These are phyloP conservation scores for Penicillium sp. DNA, from an alignment of 2,329 filamentous ascomycete species.

Conservation along the genomic window DNA sequence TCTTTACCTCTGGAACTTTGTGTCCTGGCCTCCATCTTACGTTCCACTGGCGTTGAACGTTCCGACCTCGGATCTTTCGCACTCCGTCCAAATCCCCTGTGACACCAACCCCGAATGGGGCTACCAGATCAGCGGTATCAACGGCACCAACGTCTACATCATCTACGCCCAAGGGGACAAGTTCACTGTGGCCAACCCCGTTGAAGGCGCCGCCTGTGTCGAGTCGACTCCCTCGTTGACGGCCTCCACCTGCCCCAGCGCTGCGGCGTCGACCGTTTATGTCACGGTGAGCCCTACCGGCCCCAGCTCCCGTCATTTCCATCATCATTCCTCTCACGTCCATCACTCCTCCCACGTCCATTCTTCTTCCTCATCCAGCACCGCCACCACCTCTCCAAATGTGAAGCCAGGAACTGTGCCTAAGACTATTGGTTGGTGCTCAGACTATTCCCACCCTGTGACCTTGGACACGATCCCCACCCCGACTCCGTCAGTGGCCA, in stretches of 20 bases:
- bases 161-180: slow-evolving; percentile 48
- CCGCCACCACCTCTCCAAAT: slow-evolving; percentile 12
- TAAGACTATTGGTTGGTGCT: slow-evolving; percentile 31
- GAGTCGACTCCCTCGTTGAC: slow-evolving; percentile 15
- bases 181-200: slow-evolving; percentile 35
- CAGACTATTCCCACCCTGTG: slow-evolving; percentile 30
- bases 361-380: slow-evolving; percentile 17
- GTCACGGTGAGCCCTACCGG: slow-evolving; percentile 26
- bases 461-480: slow-evolving; percentile 20
- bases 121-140: slow-evolving; percentile 51
- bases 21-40: slow-evolving; percentile 49
- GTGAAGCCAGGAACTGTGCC: slow-evolving; percentile 28
- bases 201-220: slow-evolving; percentile 24
- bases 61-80: slow-evolving; percentile 33
- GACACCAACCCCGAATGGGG: slow-evolving; percentile 39
- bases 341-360: slow-evolving; percentile 14
- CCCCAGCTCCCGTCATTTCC: slow-evolving; percentile 18
- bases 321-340: neutral
- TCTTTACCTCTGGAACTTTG: slow-evolving; percentile 50
- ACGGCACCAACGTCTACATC: slow-evolving; percentile 50
- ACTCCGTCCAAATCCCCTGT: slow-evolving; percentile 45
- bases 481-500: slow-evolving; percentile 9
- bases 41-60: slow-evolving; percentile 40
- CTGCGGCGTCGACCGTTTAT: slow-evolving; percentile 24
- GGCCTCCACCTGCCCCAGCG: slow-evolving; percentile 16